Evolutionary conservation across 441 rosid genomes (phyloP).

Genomic region (Gossypium schwendimanii): DNA sequence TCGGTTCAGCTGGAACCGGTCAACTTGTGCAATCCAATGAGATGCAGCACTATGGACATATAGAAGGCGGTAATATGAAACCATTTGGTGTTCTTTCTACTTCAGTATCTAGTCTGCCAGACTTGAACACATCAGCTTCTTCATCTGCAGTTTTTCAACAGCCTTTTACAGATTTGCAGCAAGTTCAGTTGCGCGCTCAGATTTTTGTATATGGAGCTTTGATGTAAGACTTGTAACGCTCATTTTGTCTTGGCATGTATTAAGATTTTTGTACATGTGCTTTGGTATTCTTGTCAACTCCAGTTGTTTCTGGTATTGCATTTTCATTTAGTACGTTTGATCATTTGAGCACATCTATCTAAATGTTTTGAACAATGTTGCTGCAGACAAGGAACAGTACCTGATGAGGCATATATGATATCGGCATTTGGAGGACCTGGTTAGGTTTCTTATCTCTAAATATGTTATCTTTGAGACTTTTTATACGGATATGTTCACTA

Average conservation of each 20-base stretch:
- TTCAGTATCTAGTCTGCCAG: slow-evolving; percentile 53
- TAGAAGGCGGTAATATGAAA: slow-evolving; percentile 36
- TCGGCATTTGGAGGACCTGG: slow-evolving; percentile 97
- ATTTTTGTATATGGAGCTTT: slow-evolving; percentile 95
- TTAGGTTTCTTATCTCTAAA: slow-evolving; percentile 27
- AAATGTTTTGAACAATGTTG: slow-evolving; percentile 20
- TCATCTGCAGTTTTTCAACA: slow-evolving; percentile 57
- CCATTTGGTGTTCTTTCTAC: slow-evolving; percentile 47
- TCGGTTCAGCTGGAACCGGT: slow-evolving; percentile 33
- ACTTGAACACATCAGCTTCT: slow-evolving; percentile 60
- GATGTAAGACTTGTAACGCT: slow-evolving; percentile 47
- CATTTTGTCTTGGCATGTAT: not conserved
- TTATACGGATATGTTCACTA: slow-evolving; percentile 16
- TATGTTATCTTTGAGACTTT: slow-evolving; percentile 1
- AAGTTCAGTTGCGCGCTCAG: slow-evolving; percentile 98
- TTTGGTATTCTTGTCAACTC: not conserved
- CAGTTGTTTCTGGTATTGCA: not conserved
- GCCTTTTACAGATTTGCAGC: slow-evolving; percentile 94
- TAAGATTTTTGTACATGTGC: not conserved
- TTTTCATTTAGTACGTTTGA: not conserved
- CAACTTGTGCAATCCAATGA: slow-evolving; percentile 43
- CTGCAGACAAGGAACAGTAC: slow-evolving; percentile 81
- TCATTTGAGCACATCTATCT: slow-evolving; percentile 5
- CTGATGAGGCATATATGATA: slow-evolving; percentile 94
- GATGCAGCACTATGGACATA: slow-evolving; percentile 45